These are phyloP conservation scores for Medicago arabica DNA, from an alignment of 306 rosid species.

Conservation along the genomic window DNA sequence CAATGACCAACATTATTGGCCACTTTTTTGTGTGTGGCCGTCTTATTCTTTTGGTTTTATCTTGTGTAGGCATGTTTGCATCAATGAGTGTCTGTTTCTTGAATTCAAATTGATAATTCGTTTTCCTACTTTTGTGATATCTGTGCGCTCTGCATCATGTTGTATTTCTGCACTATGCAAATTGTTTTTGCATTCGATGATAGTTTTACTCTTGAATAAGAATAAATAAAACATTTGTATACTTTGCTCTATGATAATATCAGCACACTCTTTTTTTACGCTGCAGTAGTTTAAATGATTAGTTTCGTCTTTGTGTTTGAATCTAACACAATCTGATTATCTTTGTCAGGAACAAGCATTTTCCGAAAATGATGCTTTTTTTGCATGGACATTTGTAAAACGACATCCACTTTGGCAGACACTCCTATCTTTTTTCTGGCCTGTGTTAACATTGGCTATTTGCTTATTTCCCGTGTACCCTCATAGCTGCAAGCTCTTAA, in stretches of 20 bases:
- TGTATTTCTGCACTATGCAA: neutral
- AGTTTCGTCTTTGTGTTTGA: slow-evolving; percentile 16
- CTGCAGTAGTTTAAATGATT: slow-evolving; percentile 14
- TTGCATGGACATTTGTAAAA: slow-evolving; percentile 96
- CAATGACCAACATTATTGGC: neutral
- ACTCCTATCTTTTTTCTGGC: slow-evolving; percentile 97
- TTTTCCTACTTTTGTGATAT: slow-evolving; percentile 9
- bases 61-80: slow-evolving; percentile 35
- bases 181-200: neutral
- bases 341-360: slow-evolving; percentile 85
- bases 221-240: slow-evolving; percentile 1
- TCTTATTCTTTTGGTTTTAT: slow-evolving; percentile 12
- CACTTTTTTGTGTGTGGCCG: neutral
- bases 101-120: slow-evolving; percentile 11
- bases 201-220: slow-evolving; percentile 5
- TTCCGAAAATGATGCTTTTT: slow-evolving; percentile 93
- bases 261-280: slow-evolving; percentile 4
- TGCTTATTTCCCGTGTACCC: slow-evolving; percentile 99
- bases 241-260: slow-evolving; percentile 21
- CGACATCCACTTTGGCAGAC: slow-evolving; percentile 98
- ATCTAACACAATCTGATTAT: slow-evolving; percentile 46
- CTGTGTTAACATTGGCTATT: slow-evolving; percentile 92
- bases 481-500: slow-evolving; percentile 88
- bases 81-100: slow-evolving; percentile 11
- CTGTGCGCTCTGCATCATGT: slow-evolving; percentile 12